Evolutionary conservation across 331 rosid genomes (phyloP).

Genomic region (Rosa hybrid): DNA sequence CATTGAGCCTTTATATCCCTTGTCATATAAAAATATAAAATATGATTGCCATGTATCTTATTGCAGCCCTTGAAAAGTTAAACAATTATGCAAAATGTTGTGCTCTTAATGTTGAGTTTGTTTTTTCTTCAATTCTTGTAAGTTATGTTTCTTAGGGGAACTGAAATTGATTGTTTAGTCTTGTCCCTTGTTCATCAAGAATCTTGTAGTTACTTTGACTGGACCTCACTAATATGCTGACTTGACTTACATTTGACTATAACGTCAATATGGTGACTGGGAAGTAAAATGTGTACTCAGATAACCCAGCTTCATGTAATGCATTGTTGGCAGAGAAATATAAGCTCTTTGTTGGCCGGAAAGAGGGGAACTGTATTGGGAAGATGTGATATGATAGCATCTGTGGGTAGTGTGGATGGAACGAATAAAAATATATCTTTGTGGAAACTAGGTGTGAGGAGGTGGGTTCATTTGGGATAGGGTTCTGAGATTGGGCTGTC

Average conservation of each 20-base stretch:
- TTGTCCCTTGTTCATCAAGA: background rate
- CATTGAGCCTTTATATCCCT: background rate
- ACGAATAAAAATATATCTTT: background rate
- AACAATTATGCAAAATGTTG: background rate
- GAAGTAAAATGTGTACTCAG: no score
- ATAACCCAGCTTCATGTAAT: no score
- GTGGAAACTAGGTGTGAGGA: background rate
- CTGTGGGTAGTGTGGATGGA: background rate
- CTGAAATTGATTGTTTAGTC: background rate
- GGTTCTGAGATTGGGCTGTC: background rate
- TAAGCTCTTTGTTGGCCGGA: background rate
- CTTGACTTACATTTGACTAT: background rate
- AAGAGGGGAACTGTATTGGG: background rate
- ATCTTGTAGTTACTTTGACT: background rate
- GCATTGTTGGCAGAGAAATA: background rate
- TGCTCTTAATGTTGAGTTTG: background rate
- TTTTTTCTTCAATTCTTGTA: background rate
- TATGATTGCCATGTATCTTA: background rate
- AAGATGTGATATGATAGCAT: background rate
- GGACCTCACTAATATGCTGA: background rate
- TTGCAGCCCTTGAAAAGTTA: background rate
- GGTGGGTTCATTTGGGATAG: background rate
- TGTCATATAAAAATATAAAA: background rate
- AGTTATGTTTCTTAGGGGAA: background rate
- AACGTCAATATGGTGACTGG: background rate